Evolutionary conservation across 2,329 filamentous ascomycete species (phyloP).

Genomic region (Aspergillus ochraceus): DNA sequence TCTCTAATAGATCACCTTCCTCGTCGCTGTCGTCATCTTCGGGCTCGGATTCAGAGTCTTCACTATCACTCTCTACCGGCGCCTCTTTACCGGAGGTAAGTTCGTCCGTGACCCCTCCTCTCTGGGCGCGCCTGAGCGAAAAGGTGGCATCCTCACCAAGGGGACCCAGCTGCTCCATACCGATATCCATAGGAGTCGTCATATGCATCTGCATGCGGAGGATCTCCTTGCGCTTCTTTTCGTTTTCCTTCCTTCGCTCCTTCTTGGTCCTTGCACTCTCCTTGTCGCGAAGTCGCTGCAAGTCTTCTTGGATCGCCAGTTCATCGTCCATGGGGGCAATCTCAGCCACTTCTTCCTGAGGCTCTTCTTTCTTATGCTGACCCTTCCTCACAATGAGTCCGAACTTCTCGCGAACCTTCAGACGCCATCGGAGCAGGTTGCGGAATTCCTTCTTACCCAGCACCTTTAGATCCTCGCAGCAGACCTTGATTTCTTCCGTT

Average conservation of each 20-base stretch:
- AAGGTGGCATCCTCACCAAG: slow-evolving; percentile 83
- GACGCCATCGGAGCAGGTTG: slow-evolving; percentile 80
- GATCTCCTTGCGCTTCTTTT: slow-evolving; percentile 90
- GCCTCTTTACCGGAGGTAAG: slow-evolving; percentile 78
- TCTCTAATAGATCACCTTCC: slow-evolving; percentile 78
- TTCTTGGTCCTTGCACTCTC: slow-evolving; percentile 76
- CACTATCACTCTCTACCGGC: slow-evolving; percentile 58
- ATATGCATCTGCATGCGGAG: slow-evolving; percentile 97
- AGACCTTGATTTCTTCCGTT: slow-evolving; percentile 74
- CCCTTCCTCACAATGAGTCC: slow-evolving; percentile 77
- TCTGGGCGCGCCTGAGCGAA: slow-evolving; percentile 76
- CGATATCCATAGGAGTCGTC: slow-evolving; percentile 93
- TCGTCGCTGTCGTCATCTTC: slow-evolving; percentile 67
- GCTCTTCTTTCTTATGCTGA: slow-evolving; percentile 51
- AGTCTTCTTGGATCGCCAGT: slow-evolving; percentile 81
- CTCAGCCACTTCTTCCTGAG: slow-evolving; percentile 71
- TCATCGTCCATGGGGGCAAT: slow-evolving; percentile 94
- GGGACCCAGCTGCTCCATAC: slow-evolving; percentile 80
- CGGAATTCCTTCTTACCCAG: slow-evolving; percentile 95
- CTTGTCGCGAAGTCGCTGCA: slow-evolving; percentile 78
- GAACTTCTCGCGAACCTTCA: slow-evolving; percentile 87
- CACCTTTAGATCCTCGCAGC: slow-evolving; percentile 82
- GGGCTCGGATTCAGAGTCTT: slow-evolving; percentile 58
- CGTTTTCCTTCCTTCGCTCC: slow-evolving; percentile 83
- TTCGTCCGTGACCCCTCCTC: slow-evolving; percentile 66